These are phyloP conservation scores for Blastomyces gilchristii DNA, from an alignment of 2,329 filamentous ascomycete species.

Conservation along the genomic window DNA sequence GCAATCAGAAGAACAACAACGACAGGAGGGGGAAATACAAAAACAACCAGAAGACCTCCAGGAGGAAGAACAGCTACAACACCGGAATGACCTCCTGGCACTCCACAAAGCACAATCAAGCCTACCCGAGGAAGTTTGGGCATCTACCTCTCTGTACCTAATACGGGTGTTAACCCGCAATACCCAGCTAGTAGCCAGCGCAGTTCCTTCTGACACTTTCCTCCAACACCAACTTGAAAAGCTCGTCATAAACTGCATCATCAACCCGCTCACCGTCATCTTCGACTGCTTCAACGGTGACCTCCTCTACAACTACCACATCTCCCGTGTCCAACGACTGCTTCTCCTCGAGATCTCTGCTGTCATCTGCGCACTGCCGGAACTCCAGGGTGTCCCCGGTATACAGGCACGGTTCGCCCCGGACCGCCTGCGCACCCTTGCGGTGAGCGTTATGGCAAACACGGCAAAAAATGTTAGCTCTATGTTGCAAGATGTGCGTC, in stretches of 20 bases:
- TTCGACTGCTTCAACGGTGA: conserved; percentile 66
- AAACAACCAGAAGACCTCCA: neutral
- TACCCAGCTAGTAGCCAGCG: conserved; percentile 51
- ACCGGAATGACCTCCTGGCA: neutral
- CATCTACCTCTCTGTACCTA: conserved; percentile 47
- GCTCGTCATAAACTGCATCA: conserved; percentile 62
- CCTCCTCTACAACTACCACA: conserved; percentile 55
- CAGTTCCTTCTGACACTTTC: conserved; percentile 51
- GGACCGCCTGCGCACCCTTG: conserved; percentile 52
- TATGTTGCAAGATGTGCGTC: conserved; percentile 57
- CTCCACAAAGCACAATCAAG: neutral
- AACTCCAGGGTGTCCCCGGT: conserved; percentile 54
- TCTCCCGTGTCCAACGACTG: conserved; percentile 56
- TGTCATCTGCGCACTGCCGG: conserved; percentile 64
- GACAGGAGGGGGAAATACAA: neutral
- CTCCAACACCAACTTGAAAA: conserved; percentile 67
- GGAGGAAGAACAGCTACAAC: neutral
- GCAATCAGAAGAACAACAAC: neutral
- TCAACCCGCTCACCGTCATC: conserved; percentile 72
- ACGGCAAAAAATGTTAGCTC: conserved; percentile 51
- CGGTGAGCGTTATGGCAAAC: conserved; percentile 43
- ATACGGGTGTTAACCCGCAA: conserved; percentile 53
- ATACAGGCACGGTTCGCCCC: conserved; percentile 50
- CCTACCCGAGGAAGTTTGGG: conserved; percentile 18
- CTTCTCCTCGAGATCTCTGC: conserved; percentile 64